phyloP scores from a whole-genome alignment of 75 land plant species.

The Pseudotsuga menziesii region DNA sequence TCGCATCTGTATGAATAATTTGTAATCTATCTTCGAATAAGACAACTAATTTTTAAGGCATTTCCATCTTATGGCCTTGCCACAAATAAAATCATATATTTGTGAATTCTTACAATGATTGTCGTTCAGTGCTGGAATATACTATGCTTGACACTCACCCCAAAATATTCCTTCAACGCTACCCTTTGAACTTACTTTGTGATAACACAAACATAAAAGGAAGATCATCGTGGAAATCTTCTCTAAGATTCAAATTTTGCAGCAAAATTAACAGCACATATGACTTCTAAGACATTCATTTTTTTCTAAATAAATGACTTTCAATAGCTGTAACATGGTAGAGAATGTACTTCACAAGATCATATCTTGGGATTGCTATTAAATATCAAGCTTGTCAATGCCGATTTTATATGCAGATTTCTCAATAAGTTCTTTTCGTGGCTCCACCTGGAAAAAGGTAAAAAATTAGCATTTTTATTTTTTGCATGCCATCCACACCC shows the following conservation, averaged over 20 bases:
- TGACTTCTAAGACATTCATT: background rate
- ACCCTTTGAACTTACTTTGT: background rate
- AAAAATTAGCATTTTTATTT: background rate
- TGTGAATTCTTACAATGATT: background rate
- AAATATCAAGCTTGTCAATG: constrained; percentile 63
- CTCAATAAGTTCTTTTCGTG: constrained; percentile 74
- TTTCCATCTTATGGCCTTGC: background rate
- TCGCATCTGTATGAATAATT: too few relatives aligned
- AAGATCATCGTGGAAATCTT: background rate
- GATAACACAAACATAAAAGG: background rate
- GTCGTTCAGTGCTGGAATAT: background rate
- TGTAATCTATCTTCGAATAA: too few relatives aligned
- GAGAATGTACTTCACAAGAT: background rate
- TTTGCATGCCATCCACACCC: too few relatives aligned
- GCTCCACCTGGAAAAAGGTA: constrained; percentile 59
- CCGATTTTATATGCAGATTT: constrained; percentile 50
- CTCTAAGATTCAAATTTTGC: background rate
- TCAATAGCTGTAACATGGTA: background rate
- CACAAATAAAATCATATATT: background rate
- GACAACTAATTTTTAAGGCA: too few relatives aligned
- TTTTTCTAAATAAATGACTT: background rate
- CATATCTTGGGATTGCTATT: background rate
- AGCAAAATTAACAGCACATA: background rate
- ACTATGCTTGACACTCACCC: background rate
- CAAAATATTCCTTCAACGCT: background rate